Evolutionary conservation across 1,284 basidiomycete genomes (phyloP).

Genomic region (Puccinia polysora): DNA sequence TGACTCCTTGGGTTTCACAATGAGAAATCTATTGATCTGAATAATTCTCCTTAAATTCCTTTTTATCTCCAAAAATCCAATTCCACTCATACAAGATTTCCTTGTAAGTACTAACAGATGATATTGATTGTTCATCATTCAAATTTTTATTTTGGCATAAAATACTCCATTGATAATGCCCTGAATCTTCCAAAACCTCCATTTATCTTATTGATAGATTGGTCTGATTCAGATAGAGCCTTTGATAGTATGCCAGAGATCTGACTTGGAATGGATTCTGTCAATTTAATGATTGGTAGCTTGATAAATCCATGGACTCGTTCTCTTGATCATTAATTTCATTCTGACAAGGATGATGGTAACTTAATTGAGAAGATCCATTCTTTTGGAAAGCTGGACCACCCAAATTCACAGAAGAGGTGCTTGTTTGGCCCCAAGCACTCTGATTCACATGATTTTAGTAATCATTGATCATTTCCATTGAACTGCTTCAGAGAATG

Average conservation of each 20-base stretch:
- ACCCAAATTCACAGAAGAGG: not conserved
- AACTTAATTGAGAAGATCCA: not conserved
- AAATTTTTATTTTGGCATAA: no score
- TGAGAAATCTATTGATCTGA: not conserved
- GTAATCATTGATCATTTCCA: not conserved
- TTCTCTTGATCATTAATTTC: conserved; percentile 5
- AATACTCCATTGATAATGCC: not conserved
- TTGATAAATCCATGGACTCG: not conserved
- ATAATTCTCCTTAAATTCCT: not conserved
- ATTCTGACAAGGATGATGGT: no score
- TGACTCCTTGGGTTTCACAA: conserved; percentile 47
- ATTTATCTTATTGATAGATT: not conserved
- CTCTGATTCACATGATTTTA: conserved; percentile 14
- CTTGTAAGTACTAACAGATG: no score
- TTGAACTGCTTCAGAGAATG: not conserved
- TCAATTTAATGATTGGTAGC: not conserved
- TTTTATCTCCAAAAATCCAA: not conserved
- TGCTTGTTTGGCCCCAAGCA: conserved; percentile 3
- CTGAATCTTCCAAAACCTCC: not conserved
- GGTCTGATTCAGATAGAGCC: not conserved
- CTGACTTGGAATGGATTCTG: not conserved
- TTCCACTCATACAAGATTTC: not conserved
- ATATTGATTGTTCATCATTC: no score
- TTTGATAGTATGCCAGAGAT: not conserved
- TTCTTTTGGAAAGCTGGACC: not conserved